phyloP scores from a whole-genome alignment of 2,329 filamentous ascomycete species.

The Fonsecaea nubica region DNA sequence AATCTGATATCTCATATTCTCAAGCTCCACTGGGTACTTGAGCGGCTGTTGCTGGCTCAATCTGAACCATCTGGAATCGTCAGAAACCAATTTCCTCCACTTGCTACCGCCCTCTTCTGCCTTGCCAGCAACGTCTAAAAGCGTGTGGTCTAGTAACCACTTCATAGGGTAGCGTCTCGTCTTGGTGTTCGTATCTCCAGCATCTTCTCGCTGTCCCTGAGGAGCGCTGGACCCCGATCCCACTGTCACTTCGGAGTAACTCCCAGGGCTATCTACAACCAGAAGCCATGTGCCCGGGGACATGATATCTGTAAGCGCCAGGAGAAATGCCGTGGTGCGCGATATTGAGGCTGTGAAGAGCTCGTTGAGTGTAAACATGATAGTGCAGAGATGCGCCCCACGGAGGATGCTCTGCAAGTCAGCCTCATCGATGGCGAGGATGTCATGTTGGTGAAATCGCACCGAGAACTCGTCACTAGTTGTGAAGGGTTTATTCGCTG shows the following conservation, averaged over 20 bases:
- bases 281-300: constrained; percentile 71
- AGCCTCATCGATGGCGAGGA: constrained; percentile 47
- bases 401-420: constrained; percentile 44
- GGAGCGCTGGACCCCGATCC: not conserved
- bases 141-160: constrained; percentile 84
- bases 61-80: constrained; percentile 87
- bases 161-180: constrained; percentile 85
- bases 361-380: constrained; percentile 96
- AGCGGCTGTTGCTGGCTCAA: constrained; percentile 62
- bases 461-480: constrained; percentile 42
- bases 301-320: constrained; percentile 67
- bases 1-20: constrained; percentile 95
- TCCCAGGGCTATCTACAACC: constrained; percentile 91
- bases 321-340: constrained; percentile 77
- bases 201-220: constrained; percentile 41
- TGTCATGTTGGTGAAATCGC: constrained; percentile 58
- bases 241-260: constrained; percentile 82
- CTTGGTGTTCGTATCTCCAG: constrained; percentile 50
- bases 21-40: constrained; percentile 81
- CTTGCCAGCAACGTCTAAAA: constrained; percentile 59
- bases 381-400: constrained; percentile 67
- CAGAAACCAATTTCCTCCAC: constrained; percentile 77
- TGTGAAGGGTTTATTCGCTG: constrained; percentile 34
- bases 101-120: constrained; percentile 37
- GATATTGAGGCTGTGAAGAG: constrained; percentile 80